Evolutionary conservation across 345 rosid genomes (phyloP), one percentile per base, ranked within the genome.

Genomic region (Physaria fendleri): DNA sequence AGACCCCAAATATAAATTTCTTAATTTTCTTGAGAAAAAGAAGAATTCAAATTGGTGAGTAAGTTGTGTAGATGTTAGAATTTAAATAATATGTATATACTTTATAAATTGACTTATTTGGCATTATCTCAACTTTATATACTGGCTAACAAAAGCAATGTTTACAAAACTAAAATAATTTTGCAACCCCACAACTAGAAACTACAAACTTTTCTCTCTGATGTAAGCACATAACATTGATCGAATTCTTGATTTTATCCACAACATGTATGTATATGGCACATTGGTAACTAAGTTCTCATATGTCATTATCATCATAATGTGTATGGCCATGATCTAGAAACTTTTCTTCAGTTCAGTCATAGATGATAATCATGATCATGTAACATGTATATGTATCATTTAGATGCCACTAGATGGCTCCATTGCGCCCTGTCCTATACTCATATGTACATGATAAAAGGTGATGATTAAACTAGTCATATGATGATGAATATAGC

Each of bases 61-160:
- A 42, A 41, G 17, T 38, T 66, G 15, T 58, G 27, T 49, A 40
- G 28, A 42, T 54, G 69, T 59, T 27, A 25, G 17, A 58, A 35
- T 37, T 17, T 27, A 55, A 49, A 60, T 15, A 20, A 16, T 48
- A 23, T 45, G 32, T 52, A 59, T 56, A 45, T 46, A 39, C 81
- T 71, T 68, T 51, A 52, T 55, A 71, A 74, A 75, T 79, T 71
- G 84, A 81, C 85, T 81, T 79, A 42, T 71, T 51, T 71, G 74
- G 59, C 63, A 60, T 34, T 71, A 63, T 68, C 49, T 53, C 66
- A 20, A 73, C 64, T 71, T 62, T 69, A 28, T 22, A 46, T 66
- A 43, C 34, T 68, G 58, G 77, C 73, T 47, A 29, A 56, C 42
- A 56, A 62, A 70, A 70, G 54, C 46, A 48, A 9, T 55, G 51